Conservation (phyloP, 148 eudicot genomes). For the Persicaria tinctoria region DNA sequence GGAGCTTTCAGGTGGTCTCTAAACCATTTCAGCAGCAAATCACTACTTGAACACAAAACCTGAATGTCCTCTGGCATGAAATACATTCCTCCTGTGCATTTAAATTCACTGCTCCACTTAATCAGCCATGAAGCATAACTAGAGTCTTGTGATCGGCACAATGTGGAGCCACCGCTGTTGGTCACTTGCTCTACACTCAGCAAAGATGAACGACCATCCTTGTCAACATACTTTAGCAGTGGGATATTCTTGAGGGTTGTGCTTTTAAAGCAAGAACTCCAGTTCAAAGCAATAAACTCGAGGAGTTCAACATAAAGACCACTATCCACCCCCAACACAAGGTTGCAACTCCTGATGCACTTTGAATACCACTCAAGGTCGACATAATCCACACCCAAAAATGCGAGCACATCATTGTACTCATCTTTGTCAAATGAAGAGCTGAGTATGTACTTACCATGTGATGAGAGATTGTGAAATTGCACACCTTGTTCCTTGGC, state of each 20-base stretch:
- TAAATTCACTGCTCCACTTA: conserved; percentile 33
- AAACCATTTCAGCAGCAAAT: conserved; percentile 20
- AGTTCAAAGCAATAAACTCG: conserved; percentile 35
- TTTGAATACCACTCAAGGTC: conserved; percentile 52
- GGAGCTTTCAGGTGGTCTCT: conserved; percentile 2
- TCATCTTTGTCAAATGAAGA: conserved; percentile 40
- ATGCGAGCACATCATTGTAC: conserved; percentile 35
- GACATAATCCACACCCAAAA: conserved; percentile 41
- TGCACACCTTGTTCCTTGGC: conserved; percentile 31
- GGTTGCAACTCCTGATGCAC: conserved; percentile 54
- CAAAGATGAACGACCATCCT: conserved; percentile 23
- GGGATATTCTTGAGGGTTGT: conserved; percentile 32
- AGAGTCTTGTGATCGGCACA: conserved; percentile 19
- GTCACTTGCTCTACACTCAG: conserved; percentile 23
- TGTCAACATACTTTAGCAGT: conserved; percentile 41
- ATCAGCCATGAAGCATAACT: conserved; percentile 31
- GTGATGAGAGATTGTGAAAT: conserved; percentile 46
- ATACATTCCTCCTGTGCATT: conserved; percentile 17
- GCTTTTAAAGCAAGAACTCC: conserved; percentile 32
- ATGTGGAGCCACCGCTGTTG: conserved; percentile 3
- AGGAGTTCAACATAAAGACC: conserved; percentile 43
- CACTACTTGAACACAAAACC: neutral
- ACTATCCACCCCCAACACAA: conserved; percentile 38
- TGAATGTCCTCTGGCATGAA: conserved; percentile 26
- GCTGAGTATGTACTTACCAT: conserved; percentile 42